These are phyloP conservation scores for Podaxis carcinomalis DNA, from an alignment of 768 basidiomycete species.

Conservation along the genomic window DNA sequence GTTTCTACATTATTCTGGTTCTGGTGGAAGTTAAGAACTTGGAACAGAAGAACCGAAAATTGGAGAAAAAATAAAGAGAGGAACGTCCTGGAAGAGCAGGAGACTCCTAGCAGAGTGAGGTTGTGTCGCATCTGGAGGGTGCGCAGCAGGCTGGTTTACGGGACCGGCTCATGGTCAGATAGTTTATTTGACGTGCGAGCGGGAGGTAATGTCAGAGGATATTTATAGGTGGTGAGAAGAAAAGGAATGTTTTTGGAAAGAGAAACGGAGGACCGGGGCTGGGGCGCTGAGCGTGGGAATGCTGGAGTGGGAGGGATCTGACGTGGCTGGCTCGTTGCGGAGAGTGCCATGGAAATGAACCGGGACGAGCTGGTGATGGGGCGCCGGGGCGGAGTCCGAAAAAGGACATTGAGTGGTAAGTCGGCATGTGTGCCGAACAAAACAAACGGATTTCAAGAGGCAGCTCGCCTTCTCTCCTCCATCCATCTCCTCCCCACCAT, in stretches of 20 bases:
- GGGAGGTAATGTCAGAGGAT: neutral
- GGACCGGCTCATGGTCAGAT: neutral
- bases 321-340: slow-evolving; percentile 10
- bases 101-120: neutral
- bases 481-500: slow-evolving; percentile 30
- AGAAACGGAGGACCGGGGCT: slow-evolving; percentile 7
- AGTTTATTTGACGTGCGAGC: slow-evolving; percentile 10
- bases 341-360: slow-evolving; percentile 9
- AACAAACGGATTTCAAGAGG: slow-evolving; percentile 14
- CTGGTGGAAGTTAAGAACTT: neutral
- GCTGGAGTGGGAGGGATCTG: slow-evolving; percentile 9
- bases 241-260: neutral
- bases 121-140: neutral
- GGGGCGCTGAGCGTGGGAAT: slow-evolving; percentile 8
- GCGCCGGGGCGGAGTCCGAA: slow-evolving; percentile 12
- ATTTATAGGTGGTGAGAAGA: neutral
- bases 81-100: neutral
- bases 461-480: slow-evolving; percentile 11
- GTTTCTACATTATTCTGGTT: neutral
- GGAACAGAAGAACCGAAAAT: neutral
- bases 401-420: slow-evolving; percentile 10
- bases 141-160: neutral
- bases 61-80: neutral
- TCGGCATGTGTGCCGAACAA: slow-evolving; percentile 12
- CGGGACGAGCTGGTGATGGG: slow-evolving; percentile 10